Evolutionary conservation across 495 filamentous ascomycete species (phyloP).

Genomic region (Tuber melanosporum): DNA sequence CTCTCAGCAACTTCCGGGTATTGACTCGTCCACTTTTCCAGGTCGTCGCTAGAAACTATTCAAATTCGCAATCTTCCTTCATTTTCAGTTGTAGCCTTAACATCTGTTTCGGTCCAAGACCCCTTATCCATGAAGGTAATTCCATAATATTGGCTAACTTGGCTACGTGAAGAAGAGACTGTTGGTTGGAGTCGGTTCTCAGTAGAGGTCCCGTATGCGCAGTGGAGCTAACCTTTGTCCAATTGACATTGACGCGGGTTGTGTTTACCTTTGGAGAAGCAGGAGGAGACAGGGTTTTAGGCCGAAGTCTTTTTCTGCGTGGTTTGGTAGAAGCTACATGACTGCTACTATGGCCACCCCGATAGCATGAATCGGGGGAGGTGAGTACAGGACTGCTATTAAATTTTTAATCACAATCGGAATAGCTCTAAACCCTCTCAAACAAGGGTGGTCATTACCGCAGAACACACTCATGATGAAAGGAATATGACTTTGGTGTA

Average conservation of each 20-base stretch:
- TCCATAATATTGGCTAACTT: not conserved
- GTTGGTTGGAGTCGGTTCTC: not conserved
- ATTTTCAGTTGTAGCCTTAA: not conserved
- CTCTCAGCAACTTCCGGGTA: not conserved
- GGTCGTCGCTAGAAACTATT: not conserved
- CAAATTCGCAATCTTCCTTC: not conserved
- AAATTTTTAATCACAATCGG: not conserved
- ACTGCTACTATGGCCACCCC: not conserved
- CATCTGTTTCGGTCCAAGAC: not conserved
- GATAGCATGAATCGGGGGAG: not conserved
- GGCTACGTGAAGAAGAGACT: not conserved
- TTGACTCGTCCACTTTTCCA: not conserved
- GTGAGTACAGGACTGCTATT: not conserved
- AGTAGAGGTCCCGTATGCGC: rapidly evolving
- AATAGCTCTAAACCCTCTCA: not conserved
- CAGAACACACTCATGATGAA: not conserved
- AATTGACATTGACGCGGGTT: too few species aligned
- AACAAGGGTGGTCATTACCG: not conserved
- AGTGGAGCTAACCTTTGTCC: too few species aligned
- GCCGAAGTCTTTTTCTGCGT: too few species aligned
- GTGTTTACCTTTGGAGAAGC: not conserved
- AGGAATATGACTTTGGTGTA: not conserved
- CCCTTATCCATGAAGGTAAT: not conserved
- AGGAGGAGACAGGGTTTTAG: not conserved
- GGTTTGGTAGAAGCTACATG: not conserved